Conservation (phyloP, 2,329 filamentous ascomycete species). For the Nannizziopsis barbatae region DNA sequence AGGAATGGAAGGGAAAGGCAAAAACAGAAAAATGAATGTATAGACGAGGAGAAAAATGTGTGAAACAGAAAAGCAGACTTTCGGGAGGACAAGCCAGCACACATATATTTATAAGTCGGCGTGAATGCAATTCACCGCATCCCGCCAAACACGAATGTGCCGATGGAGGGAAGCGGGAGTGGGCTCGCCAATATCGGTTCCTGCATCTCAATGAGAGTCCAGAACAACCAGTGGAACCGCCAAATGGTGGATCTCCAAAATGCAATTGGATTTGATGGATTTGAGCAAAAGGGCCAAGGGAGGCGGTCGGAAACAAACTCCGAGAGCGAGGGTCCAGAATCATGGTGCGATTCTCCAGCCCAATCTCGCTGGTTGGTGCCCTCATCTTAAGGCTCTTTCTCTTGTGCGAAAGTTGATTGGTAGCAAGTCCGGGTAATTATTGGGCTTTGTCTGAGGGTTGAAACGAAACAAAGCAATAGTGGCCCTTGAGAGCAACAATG, state of each 20-base stretch:
- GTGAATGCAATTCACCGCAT: neutral
- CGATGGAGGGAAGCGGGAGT: neutral
- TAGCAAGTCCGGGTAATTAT: too few relatives aligned
- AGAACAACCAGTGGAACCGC: constrained; percentile 1
- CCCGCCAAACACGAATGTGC: neutral
- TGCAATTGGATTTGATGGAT: too few relatives aligned
- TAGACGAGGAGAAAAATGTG: constrained; percentile 2
- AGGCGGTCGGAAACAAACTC: too few relatives aligned
- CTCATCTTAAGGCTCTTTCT: too few relatives aligned
- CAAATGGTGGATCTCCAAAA: neutral
- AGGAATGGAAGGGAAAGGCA: constrained; percentile 19
- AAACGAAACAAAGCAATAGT: too few relatives aligned
- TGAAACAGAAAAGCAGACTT: constrained; percentile 1
- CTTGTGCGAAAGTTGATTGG: too few relatives aligned
- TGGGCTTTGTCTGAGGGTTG: too few relatives aligned
- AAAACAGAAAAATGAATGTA: constrained; percentile 15
- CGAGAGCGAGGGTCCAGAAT: too few relatives aligned
- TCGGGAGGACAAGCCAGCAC: constrained; percentile 6
- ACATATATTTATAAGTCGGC: constrained; percentile 4
- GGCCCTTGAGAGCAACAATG: too few relatives aligned
- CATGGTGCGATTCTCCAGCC: too few relatives aligned
- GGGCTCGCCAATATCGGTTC: neutral
- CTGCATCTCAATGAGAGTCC: neutral
- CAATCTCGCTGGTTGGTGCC: too few relatives aligned
- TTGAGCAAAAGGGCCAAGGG: too few relatives aligned